Base-by-base conservation (phyloP, 768 basidiomycete genomes). In the Tephrocybe sp. region DNA sequence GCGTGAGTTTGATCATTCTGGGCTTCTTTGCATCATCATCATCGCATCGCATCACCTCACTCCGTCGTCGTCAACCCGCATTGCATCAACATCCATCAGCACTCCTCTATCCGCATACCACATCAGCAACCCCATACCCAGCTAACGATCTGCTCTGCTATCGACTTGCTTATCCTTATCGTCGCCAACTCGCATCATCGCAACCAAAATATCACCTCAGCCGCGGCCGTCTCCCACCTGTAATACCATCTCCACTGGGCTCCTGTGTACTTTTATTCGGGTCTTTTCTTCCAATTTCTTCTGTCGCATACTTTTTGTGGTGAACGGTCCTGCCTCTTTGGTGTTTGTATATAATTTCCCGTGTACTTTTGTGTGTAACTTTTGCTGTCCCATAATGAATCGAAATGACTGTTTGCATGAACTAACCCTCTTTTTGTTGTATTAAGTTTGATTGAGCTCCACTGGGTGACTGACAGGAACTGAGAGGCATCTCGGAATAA, bases 301-400 rank as follows among this genome's bases (percentile, higher is more conserved):
- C 13, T 44, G 32, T 44, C 18, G 15, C 30, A 34, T 48, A 43
- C 6, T 44, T 21, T 43, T 36, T 11, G 40, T 40, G 49, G 49
- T 51, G 45, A 51, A 42, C 31, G 45, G 49, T 30, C 16, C 34
- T 22, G 22, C 49, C 12, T 26, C 32, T 7, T 34, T 22, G 50
- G 54, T 47, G 54, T 21, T 44, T 55, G 54, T 55, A 55, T 51
- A 55, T 55, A 55, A 40, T 45, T 36, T 34, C 16, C 31, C 18
- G 13, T 55, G 50, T 55, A 52, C 37, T 47, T 15, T 31, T n/a
- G n/a, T n/a, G 13, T 54, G 34, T 41, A 47, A 28, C 47, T 35
- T 34, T 45, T 51, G 49, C 49, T 51, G n/a, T n/a, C n/a, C n/a
- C n/a, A n/a, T n/a, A n/a, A n/a, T n/a, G n/a, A n/a, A n/a, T n/a